Percentiles rank a stretch among this genome's conserved stretches.
phyloP scores from a whole-genome alignment of 768 basidiomycete species.

The Cyclocybe aegerita region DNA sequence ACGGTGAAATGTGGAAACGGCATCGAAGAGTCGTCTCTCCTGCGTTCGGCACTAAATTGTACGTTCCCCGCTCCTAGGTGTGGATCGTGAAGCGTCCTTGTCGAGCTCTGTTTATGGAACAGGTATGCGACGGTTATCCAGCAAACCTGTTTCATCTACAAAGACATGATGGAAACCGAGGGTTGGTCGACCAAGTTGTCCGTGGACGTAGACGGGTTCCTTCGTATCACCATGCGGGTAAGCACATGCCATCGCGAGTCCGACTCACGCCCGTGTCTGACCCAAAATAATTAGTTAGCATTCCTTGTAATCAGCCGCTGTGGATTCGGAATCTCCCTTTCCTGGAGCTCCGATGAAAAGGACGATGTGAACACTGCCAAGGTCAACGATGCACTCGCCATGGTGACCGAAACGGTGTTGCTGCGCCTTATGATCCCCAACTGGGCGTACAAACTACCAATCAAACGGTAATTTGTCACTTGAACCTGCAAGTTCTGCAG shows the following conservation, averaged over 20 bases:
- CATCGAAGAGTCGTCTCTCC: slow-evolving; percentile 10
- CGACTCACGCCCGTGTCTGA: too few relatives aligned
- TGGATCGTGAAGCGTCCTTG: too few relatives aligned
- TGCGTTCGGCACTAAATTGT: slow-evolving; percentile 7
- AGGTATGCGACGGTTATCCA: slow-evolving; percentile 7
- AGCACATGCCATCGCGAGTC: not conserved
- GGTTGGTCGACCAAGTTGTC: not conserved
- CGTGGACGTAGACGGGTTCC: not conserved
- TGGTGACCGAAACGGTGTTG: slow-evolving; percentile 16
- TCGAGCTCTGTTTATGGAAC: too few relatives aligned
- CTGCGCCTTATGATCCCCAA: slow-evolving; percentile 18
- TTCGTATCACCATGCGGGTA: slow-evolving; percentile 1
- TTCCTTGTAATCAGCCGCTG: slow-evolving; percentile 21
- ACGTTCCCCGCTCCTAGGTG: too few relatives aligned
- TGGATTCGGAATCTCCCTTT: slow-evolving; percentile 21
- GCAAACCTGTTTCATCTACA: slow-evolving; percentile 3
- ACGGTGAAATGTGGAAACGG: slow-evolving; percentile 8
- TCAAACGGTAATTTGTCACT: slow-evolving; percentile 12
- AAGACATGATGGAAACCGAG: slow-evolving; percentile 5
- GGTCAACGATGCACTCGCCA: slow-evolving; percentile 4
- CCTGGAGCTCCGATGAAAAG: slow-evolving; percentile 11
- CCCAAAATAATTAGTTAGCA: slow-evolving; percentile 10
- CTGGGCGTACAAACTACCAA: slow-evolving; percentile 24
- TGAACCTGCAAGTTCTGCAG: not conserved
- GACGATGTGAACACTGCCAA: slow-evolving; percentile 1